Evolutionary conservation across 1,284 basidiomycete species (phyloP).

Genomic region (Waitea zeae): DNA sequence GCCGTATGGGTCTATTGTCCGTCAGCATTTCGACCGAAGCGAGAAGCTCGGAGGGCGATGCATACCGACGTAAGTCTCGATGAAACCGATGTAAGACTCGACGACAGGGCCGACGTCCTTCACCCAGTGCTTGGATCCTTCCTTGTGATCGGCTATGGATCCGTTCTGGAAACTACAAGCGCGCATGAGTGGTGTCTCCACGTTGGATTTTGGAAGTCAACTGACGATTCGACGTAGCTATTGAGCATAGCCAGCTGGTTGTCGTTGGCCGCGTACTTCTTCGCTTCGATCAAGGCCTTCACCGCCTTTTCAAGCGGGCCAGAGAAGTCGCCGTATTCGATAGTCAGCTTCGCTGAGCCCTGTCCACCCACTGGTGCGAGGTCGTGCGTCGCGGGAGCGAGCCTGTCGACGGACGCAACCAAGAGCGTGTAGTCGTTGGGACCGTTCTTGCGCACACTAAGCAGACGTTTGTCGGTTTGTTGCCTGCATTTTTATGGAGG

Average conservation of each 20-base stretch:
- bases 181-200: neutral
- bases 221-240: conserved; percentile 62
- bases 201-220: conserved; percentile 3
- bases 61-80: conserved; percentile 14
- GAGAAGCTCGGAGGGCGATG: neutral
- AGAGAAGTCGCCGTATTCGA: conserved; percentile 51
- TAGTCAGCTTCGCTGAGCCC: conserved; percentile 32
- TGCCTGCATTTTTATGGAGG: too few relatives aligned
- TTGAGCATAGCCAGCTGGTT: conserved; percentile 60
- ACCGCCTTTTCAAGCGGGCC: conserved; percentile 8
- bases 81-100: conserved; percentile 63
- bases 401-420: conserved; percentile 38
- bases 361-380: conserved; percentile 24
- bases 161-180: conserved; percentile 50
- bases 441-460: conserved; percentile 53
- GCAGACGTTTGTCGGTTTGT: too few relatives aligned
- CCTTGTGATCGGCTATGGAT: conserved; percentile 61
- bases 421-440: conserved; percentile 44
- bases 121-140: conserved; percentile 66
- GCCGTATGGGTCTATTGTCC: conserved; percentile 74
- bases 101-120: conserved; percentile 77
- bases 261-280: conserved; percentile 54
- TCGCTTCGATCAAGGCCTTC: conserved; percentile 19
- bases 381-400: conserved; percentile 18
- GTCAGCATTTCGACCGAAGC: too few relatives aligned